Base-by-base conservation (phyloP, 257 asterid genomes). In the Jacaranda mimosifolia region DNA sequence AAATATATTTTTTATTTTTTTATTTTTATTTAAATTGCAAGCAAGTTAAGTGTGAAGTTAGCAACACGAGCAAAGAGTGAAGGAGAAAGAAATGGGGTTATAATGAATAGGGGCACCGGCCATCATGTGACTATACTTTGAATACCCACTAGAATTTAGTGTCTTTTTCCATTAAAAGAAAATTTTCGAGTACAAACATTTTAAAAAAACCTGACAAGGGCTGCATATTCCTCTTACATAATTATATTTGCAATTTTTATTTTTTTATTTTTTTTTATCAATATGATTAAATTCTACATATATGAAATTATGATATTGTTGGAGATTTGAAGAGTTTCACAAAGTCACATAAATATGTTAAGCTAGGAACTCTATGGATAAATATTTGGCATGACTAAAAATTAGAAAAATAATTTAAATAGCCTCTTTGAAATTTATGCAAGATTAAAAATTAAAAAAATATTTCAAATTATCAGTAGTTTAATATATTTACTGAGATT, bases 121-220 rank as follows among this genome's bases (percentile, higher is more conserved):
- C 35, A 38, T 38, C 86, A 58, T 76, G 88, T 85, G 88, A 82
- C 59, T 48, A 58, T 4, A n/a, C 80, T 43, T 26, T 60, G 19
- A 64, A 64, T 11, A 75, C 66, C 57, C 19, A 39, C 18, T 80
- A 11, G 21, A 53, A 62, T 36, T 55, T 76, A 18, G 12, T 68
- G 79, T 83, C 77, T 21, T 55, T 48, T 59, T 56, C 68, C 32
- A 67, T 46, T 72, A 14, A 11, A 53, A 63, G 63, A n/a, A 4
- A 42, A 48, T 3, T 51, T 74, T 65, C 76, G 66, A 75, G 69
- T n/a, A 11, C 63, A 73, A 43, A 14, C 3, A 15, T 18, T 56
- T 10, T 7, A 48, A 48, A 8, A 48, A 10, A n/a, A n/a, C n/a
- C n/a, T n/a, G n/a, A n/a, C n/a, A n/a, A n/a, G n/a, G n/a, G n/a